Base-by-base conservation (phyloP, 805 yeast genomes). In the Yamadazyma takamatsuzukensis region DNA sequence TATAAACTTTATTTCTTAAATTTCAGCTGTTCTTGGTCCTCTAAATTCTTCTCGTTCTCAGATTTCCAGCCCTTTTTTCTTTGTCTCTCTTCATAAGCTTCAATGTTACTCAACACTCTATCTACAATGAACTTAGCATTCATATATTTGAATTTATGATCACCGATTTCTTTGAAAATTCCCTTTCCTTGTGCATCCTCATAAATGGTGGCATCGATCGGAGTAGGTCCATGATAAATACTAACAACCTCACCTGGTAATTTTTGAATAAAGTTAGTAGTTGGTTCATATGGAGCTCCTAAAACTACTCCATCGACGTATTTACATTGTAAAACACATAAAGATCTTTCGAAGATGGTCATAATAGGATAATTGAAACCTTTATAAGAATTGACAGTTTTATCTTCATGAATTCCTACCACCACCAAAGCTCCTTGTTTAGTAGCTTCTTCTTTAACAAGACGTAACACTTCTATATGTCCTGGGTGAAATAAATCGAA, bases 401-500 rank as follows among this genome's bases (percentile, higher is more conserved):
- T 52, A 53, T 80, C 93, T 51, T 71, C 76, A 45, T 72, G 76
- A 15, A 86, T 52, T 2, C 95, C 95, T 7, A 81, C 85, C 2
- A 84, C 57, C 1, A 86, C 76, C 2, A 61, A 55, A 3, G 75
- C 71, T 2, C 48, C 54, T 3, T 25, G 14, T 9, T 35, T 30
- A 1, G 30, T 24, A 11, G 49, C 51, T 4, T 47, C 40, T 15
- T 49, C 44, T 21, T 56, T 56, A 15, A 82, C 70, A 11, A 64
- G 53, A 36, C 72, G 63, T 40, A 90, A 64, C 7, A 81, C 81
- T 44, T 79, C 82, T 36, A 90, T 85, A 54, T 93, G 97, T 14
- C 95, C 97, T 14, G 95, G 88, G 55, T 87, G 88, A 61, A 93
- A 89, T 34, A 93, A 68, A 56, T 93, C 98, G 62, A 89, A 93